Percentiles rank a stretch among this genome's conserved stretches.
phyloP scores from a whole-genome alignment of 106 monocot species.

The Allium sativum region DNA sequence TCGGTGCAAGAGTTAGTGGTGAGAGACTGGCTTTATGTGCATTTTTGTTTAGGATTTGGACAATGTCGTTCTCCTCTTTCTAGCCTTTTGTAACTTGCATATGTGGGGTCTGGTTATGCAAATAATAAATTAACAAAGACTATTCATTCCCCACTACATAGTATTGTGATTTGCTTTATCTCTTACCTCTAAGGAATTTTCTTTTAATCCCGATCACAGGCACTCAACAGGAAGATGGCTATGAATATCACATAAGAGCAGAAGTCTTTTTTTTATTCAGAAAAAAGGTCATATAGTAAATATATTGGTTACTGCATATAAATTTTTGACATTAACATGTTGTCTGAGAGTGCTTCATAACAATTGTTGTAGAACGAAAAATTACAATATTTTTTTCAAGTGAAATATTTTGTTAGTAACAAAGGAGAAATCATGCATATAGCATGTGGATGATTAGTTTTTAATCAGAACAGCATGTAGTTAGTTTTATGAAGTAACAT shows the following conservation, averaged over 20 bases:
- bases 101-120: background rate
- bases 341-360: background rate
- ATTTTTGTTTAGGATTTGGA: constrained; percentile 5
- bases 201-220: background rate
- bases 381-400: background rate
- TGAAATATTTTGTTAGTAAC: background rate
- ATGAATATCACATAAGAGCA: background rate
- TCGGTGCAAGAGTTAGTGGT: constrained; percentile 12
- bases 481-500: too few relatives aligned
- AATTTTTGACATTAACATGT: background rate
- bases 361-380: background rate
- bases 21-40: constrained; percentile 9
- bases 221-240: background rate
- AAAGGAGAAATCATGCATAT: background rate
- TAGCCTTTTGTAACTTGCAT: background rate
- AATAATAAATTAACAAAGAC: background rate
- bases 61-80: background rate
- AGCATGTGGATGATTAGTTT: constrained; percentile 1
- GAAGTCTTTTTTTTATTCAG: too few relatives aligned
- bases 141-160: background rate
- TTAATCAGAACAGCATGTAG: too few relatives aligned
- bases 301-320: too few relatives aligned
- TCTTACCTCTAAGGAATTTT: background rate
- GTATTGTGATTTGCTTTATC: background rate
- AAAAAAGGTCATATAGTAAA: too few relatives aligned